Conservation (phyloP, 2,329 filamentous ascomycete genomes). For the Alternaria longipes region DNA sequence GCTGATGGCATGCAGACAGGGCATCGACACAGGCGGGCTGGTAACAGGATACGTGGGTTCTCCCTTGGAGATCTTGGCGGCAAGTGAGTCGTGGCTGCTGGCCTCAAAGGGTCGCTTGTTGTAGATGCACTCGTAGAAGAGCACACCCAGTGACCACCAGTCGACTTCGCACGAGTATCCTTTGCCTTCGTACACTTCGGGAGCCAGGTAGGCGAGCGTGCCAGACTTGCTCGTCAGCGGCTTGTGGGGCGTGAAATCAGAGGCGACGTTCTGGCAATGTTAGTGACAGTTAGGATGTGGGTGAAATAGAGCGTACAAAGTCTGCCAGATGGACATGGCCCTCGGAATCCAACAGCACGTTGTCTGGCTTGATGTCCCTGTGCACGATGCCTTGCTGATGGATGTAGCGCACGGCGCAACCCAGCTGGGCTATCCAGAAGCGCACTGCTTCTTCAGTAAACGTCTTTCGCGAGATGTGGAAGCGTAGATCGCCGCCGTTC, state of each 20-base stretch:
- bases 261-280: constrained; percentile 84
- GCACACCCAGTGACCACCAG: constrained; percentile 97
- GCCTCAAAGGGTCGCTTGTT: constrained; percentile 98
- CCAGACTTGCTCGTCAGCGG: constrained; percentile 94
- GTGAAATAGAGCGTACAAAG: constrained; percentile 71
- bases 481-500: constrained; percentile 95
- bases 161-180: constrained; percentile 92
- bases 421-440: constrained; percentile 96
- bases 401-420: constrained; percentile 77
- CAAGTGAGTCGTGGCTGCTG: constrained; percentile 81
- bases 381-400: constrained; percentile 56
- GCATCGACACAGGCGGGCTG: constrained; percentile 85
- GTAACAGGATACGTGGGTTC: constrained; percentile 92
- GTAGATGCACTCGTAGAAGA: constrained; percentile 99
- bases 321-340: constrained; percentile 94
- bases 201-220: constrained; percentile 92
- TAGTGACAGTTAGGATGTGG: constrained; percentile 37
- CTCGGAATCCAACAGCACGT: constrained; percentile 53
- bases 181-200: constrained; percentile 90
- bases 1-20: constrained; percentile 88
- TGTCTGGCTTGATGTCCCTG: constrained; percentile 55
- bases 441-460: constrained; percentile 97
- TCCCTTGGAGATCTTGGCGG: constrained; percentile 80
- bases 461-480: constrained; percentile 96
- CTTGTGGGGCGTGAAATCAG: constrained; percentile 85